phyloP scores from a whole-genome alignment of 768 basidiomycete genomes.

The Tephrocybe sp. region DNA sequence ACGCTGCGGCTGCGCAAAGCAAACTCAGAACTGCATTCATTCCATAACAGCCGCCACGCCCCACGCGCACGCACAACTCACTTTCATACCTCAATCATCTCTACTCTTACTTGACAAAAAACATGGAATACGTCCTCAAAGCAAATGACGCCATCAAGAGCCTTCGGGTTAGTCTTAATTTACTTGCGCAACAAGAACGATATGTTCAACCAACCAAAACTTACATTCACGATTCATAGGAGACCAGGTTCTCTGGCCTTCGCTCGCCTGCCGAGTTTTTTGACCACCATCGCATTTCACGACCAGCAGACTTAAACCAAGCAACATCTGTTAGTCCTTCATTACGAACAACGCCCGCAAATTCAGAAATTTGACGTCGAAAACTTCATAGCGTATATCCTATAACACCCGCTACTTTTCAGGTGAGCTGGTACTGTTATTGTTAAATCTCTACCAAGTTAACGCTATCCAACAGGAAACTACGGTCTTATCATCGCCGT shows the following conservation, averaged over 20 bases:
- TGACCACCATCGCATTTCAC: conserved; percentile 80
- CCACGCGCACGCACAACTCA: conserved; percentile 9
- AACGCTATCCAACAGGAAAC: conserved; percentile 56
- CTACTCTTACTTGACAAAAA: conserved; percentile 13
- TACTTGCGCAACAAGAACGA: background rate
- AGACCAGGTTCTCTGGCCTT: conserved; percentile 75
- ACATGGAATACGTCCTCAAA: conserved; percentile 69
- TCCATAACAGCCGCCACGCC: conserved; percentile 16
- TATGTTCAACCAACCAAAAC: background rate
- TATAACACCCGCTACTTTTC: conserved; percentile 94
- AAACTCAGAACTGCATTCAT: conserved; percentile 1
- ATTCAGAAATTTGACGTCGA: background rate
- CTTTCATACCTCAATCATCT: conserved; percentile 10
- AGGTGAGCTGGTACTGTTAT: conserved; percentile 35
- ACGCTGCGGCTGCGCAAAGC: conserved; percentile 18
- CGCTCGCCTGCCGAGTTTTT: conserved; percentile 79
- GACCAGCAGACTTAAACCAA: conserved; percentile 78
- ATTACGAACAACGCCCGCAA: background rate
- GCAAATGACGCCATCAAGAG: conserved; percentile 69
- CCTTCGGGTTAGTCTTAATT: conserved; percentile 55
- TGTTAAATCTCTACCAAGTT: background rate
- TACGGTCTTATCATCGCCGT: conserved; percentile 78
- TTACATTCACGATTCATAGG: conserved; percentile 57
- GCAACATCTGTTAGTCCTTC: conserved; percentile 63
- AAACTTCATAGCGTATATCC: conserved; percentile 69